These are phyloP conservation scores for Gonium pectorale DNA, from an alignment of 139 green algal species.

Conservation along the genomic window DNA sequence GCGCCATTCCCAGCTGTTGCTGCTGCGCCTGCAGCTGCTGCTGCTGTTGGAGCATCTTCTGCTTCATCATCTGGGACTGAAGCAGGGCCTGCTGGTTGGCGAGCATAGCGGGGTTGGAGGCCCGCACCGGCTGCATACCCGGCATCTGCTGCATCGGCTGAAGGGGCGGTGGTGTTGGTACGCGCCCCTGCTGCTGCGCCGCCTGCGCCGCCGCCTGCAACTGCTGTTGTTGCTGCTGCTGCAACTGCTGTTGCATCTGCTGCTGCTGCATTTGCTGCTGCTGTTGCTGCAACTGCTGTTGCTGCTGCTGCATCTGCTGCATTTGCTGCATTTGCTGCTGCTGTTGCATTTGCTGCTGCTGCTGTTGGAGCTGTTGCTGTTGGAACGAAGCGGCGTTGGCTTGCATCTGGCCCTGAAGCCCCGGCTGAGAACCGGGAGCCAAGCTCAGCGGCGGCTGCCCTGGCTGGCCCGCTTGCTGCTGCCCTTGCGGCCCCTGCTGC, in stretches of 20 bases:
- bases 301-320: background rate
- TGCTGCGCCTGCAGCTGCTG: conserved; percentile 19
- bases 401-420: background rate
- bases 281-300: conserved; percentile 5
- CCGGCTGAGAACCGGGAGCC: background rate
- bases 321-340: background rate
- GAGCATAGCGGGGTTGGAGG: background rate
- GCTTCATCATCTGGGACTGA: conserved; percentile 31
- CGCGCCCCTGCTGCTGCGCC: conserved; percentile 8
- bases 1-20: conserved; percentile 7
- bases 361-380: background rate
- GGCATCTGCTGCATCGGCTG: conserved; percentile 22
- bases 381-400: background rate
- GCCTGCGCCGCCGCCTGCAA: background rate
- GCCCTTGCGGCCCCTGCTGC: background rate
- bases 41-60: conserved; percentile 35
- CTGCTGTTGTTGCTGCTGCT: background rate
- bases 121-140: background rate
- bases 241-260: background rate
- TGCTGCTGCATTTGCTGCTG: background rate
- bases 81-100: conserved; percentile 27
- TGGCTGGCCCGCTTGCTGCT: background rate
- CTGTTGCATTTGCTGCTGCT: background rate
- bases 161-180: conserved; percentile 9
- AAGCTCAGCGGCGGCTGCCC: background rate